Base-by-base conservation (phyloP, 2,329 filamentous ascomycete genomes). In the Didymella arachidicola region DNA sequence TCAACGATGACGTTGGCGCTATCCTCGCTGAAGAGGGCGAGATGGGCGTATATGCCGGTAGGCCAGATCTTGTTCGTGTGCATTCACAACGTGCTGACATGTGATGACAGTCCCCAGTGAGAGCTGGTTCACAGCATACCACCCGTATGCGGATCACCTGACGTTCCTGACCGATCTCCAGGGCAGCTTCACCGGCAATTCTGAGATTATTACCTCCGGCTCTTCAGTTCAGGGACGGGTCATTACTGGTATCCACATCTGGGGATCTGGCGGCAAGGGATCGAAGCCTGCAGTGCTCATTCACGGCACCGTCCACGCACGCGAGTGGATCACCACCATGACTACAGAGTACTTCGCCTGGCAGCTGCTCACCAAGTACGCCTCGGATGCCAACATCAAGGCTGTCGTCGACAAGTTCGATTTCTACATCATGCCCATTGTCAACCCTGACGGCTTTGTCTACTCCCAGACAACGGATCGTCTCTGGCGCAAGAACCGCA, bases 401-500 rank as follows among this genome's bases (percentile, higher is more conserved):
- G 62, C 72, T 10, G 61, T 73, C 1, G 73, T 75, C 26, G 73
- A 76, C 64, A 76, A 75, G 45, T 76, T 72, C 47, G 73, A 76
- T 51, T 75, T 73, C 52, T 75, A 76, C 58, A 75, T 69, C 59
- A 70, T 66, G 29, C 64, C 63, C 32, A 64, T 67, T 14, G 63
- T 62, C 36, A 66, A 69, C 52, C 62, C 62, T 14, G 62, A 65
- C 57, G 73, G 75, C n/a, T 78, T 78, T 57, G 69, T 73, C 43
- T 78, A 77, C 66, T 61, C 68, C 11, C 76, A 78, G 42, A 77
- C 74, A 8, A 76, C 61, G n/a, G 73, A 77, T 53, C 74, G 76
- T 53, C 68, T 78, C 34, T 78, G 76, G 76, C 72, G 76, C 58
- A 78, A 78, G 67, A 78, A 78, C 64, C 70, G 76, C 32, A 73